Conservation (phyloP, 2,329 filamentous ascomycete species). For the Talaromyces sp. region DNA sequence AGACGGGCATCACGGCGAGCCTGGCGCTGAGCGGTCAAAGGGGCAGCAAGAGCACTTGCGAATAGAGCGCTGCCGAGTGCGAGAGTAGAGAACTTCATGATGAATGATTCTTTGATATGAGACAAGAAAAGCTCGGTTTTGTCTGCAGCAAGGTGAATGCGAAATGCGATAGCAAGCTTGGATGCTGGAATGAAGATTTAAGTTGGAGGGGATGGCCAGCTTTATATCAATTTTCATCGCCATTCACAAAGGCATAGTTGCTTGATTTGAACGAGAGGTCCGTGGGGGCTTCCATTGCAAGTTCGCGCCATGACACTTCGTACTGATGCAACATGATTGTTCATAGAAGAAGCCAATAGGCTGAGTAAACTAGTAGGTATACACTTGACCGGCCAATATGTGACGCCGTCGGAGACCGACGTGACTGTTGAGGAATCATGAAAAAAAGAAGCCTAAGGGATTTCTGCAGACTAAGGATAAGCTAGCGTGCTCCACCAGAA, state of each 20-base stretch:
- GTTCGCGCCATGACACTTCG: background rate
- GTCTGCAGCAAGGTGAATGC: background rate
- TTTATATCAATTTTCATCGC: slow-evolving; percentile 5
- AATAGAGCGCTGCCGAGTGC: slow-evolving; percentile 43
- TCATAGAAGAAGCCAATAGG: background rate
- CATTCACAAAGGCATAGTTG: background rate
- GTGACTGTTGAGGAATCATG: background rate
- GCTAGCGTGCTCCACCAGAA: slow-evolving; percentile 5
- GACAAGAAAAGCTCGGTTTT: background rate
- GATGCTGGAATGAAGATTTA: background rate
- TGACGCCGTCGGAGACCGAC: slow-evolving; percentile 10
- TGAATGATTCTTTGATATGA: slow-evolving; percentile 22
- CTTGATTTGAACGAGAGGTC: background rate
- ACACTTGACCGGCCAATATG: slow-evolving; percentile 3
- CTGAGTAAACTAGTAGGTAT: background rate
- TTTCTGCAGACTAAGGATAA: slow-evolving; percentile 9
- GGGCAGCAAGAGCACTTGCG: slow-evolving; percentile 51
- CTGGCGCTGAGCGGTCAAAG: slow-evolving; percentile 49
- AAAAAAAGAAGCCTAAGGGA: background rate
- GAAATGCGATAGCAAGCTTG: background rate
- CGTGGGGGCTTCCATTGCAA: background rate
- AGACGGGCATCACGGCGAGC: slow-evolving; percentile 31
- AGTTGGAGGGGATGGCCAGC: background rate
- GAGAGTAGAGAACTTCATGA: slow-evolving; percentile 55
- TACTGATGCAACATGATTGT: slow-evolving; percentile 9